These are phyloP conservation scores for Lipomyces anomalus DNA, from an alignment of 805 yeast species.

Conservation along the genomic window DNA sequence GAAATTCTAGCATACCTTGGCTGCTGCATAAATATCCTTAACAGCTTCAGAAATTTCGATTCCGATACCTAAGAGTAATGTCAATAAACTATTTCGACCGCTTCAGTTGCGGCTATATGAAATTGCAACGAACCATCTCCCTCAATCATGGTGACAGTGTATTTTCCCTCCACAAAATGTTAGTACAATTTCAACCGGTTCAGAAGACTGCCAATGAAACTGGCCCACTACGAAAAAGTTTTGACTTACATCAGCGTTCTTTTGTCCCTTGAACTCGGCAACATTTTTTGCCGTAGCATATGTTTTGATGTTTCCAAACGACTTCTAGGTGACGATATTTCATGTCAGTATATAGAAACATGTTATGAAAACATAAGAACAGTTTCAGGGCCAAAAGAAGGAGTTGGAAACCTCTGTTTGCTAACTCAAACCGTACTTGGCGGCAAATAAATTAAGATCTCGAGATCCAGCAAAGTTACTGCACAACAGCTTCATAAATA, in stretches of 20 bases:
- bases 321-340: too few relatives aligned
- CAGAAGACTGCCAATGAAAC: background rate
- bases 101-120: background rate
- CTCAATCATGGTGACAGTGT: slow-evolving; percentile 90
- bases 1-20: slow-evolving; percentile 39
- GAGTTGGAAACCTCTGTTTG: too few relatives aligned
- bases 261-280: slow-evolving; percentile 39
- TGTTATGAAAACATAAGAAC: too few relatives aligned
- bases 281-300: too few relatives aligned
- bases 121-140: slow-evolving; percentile 59
- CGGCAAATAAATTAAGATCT: too few relatives aligned
- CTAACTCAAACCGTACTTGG: too few relatives aligned
- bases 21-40: slow-evolving; percentile 87
- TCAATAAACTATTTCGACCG: background rate
- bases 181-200: slow-evolving; percentile 1
- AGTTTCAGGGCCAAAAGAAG: too few relatives aligned
- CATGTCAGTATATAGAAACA: too few relatives aligned
- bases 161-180: slow-evolving; percentile 51
- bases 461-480: too few relatives aligned
- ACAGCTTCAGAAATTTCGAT: slow-evolving; percentile 92
- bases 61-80: slow-evolving; percentile 57
- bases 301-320: too few relatives aligned
- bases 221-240: background rate
- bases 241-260: slow-evolving; percentile 33
- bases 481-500: too few relatives aligned